phyloP scores from a whole-genome alignment of 768 basidiomycete species.

The Mycena belliarum region DNA sequence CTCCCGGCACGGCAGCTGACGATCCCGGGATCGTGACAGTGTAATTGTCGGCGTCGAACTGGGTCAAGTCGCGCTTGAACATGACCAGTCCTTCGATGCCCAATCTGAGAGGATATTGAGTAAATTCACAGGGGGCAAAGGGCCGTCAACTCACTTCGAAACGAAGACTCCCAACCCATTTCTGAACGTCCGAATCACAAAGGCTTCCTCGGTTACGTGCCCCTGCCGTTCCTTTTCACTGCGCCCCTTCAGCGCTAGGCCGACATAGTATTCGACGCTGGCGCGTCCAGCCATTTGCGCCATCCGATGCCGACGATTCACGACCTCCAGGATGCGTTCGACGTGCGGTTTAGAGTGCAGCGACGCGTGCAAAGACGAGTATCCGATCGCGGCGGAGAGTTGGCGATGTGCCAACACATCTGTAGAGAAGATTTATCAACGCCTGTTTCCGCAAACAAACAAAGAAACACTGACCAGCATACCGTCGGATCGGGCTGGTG shows the following conservation, averaged over 20 bases:
- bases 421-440: slow-evolving; percentile 27
- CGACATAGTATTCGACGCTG: slow-evolving; percentile 97
- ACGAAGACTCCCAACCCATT: slow-evolving; percentile 98
- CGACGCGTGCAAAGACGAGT: slow-evolving; percentile 79
- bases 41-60: slow-evolving; percentile 92
- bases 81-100: slow-evolving; percentile 93
- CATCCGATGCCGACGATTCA: slow-evolving; percentile 92
- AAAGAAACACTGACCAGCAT: slow-evolving; percentile 73
- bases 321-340: slow-evolving; percentile 80
- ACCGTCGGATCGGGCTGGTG: slow-evolving; percentile 95
- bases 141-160: slow-evolving; percentile 66
- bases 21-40: slow-evolving; percentile 67
- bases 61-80: slow-evolving; percentile 81
- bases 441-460: not conserved
- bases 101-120: slow-evolving; percentile 50
- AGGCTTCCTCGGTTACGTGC: slow-evolving; percentile 76
- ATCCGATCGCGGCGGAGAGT: slow-evolving; percentile 85
- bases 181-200: slow-evolving; percentile 90
- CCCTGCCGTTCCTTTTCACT: slow-evolving; percentile 40
- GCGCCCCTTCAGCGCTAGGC: slow-evolving; percentile 80
- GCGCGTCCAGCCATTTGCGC: slow-evolving; percentile 98
- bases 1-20: slow-evolving; percentile 21
- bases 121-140: not conserved
- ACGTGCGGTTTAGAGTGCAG: slow-evolving; percentile 88
- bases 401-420: slow-evolving; percentile 96